These are phyloP conservation scores for Pythium biforme DNA, from an alignment of 352 stramenopile species.

Conservation along the genomic window DNA sequence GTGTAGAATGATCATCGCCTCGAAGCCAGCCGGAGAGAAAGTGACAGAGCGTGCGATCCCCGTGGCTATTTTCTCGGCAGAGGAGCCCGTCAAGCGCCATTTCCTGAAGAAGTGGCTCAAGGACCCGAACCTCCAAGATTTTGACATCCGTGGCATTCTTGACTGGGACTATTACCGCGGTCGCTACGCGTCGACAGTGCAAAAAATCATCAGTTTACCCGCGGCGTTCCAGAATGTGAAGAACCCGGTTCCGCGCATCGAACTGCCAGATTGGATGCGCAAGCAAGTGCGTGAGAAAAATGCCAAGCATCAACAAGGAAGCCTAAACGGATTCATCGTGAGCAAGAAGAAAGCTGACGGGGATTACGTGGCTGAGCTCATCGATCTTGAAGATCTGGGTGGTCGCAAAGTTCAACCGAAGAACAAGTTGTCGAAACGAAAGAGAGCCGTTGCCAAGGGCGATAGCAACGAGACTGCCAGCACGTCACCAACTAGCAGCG, in stretches of 20 bases:
- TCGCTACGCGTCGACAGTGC: constrained; percentile 89
- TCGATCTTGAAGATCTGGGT: constrained; percentile 72
- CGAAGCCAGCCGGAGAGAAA: constrained; percentile 90
- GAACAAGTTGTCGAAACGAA: constrained; percentile 11
- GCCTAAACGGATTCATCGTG: constrained; percentile 91
- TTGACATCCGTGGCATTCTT: constrained; percentile 93
- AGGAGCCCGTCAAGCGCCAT: constrained; percentile 93
- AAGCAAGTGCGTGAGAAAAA: constrained; percentile 91
- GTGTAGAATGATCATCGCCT: constrained; percentile 98
- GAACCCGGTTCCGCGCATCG: constrained; percentile 96
- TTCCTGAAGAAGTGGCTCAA: constrained; percentile 98
- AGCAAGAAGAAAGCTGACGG: constrained; percentile 31
- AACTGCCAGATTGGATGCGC: constrained; percentile 96
- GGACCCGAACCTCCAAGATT: constrained; percentile 89
- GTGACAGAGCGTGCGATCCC: constrained; percentile 98
- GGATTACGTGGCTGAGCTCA: constrained; percentile 54
- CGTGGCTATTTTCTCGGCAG: constrained; percentile 97
- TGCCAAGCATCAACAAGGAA: constrained; percentile 70
- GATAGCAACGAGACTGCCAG: constrained; percentile 12
- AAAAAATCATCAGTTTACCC: constrained; percentile 99
- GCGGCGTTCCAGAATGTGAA: constrained; percentile 96
- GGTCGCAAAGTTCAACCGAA: constrained; percentile 12
- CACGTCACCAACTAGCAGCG: constrained; percentile 17
- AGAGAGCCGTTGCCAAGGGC: background rate
- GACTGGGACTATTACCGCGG: constrained; percentile 99